Conservation (phyloP, 257 asterid genomes). For the Leptodermis oblonga region DNA sequence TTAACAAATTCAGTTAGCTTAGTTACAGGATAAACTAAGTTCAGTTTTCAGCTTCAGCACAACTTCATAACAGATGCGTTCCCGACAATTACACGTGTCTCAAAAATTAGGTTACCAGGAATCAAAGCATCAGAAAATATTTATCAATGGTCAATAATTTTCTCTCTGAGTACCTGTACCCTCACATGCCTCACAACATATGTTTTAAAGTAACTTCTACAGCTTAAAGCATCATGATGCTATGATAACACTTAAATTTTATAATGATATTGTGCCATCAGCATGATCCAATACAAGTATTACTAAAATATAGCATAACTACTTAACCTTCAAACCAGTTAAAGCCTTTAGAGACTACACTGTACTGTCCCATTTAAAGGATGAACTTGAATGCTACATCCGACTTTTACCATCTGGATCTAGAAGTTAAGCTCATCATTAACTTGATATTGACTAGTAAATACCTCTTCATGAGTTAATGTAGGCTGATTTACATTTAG, state of each 20-base stretch:
- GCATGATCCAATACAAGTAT: not conserved
- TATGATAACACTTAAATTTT: not conserved
- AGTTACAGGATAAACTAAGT: not conserved
- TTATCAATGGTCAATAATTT: not conserved
- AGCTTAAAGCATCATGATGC: not conserved
- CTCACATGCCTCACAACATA: not conserved
- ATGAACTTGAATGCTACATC: not conserved
- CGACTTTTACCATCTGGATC: constrained; percentile 16
- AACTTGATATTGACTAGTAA: constrained; percentile 16
- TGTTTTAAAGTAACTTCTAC: not conserved
- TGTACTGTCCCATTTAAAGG: not conserved
- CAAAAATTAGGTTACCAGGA: not conserved
- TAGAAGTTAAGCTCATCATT: constrained; percentile 14
- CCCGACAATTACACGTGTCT: not conserved
- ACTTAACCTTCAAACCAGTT: not conserved
- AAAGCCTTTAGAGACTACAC: not conserved
- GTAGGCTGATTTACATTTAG: constrained; percentile 56
- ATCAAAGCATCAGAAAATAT: not conserved
- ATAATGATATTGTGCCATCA: not conserved
- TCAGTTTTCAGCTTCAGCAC: not conserved
- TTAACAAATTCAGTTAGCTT: not conserved
- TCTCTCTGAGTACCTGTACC: too few relatives aligned
- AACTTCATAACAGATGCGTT: not conserved
- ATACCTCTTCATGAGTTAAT: constrained; percentile 81
- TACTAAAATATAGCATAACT: not conserved